phyloP scores from a whole-genome alignment of 495 filamentous ascomycete genomes.

The Xylaria venustula region DNA sequence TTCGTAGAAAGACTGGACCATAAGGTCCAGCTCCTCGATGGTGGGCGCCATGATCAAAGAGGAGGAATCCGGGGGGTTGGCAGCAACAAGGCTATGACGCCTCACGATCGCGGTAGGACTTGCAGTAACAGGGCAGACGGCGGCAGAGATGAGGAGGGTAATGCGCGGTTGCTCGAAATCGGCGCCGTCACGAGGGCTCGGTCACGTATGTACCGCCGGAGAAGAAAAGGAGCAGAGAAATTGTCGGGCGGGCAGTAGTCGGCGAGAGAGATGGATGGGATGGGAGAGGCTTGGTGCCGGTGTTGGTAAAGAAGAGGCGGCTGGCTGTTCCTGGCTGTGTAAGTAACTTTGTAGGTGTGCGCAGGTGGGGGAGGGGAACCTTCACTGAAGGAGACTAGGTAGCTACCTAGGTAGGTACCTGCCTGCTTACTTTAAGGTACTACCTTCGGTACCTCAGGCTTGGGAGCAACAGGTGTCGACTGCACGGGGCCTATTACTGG shows the following conservation, averaged over 20 bases:
- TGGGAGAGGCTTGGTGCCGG: background rate
- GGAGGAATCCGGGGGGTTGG: constrained; percentile 14
- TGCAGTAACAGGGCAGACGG: constrained; percentile 8
- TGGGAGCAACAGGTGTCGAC: too few species aligned
- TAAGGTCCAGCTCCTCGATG: constrained; percentile 91
- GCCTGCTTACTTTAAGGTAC: background rate
- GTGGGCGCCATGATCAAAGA: constrained; percentile 52
- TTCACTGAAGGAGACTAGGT: background rate
- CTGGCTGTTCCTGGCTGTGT: constrained; percentile 1
- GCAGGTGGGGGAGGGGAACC: constrained; percentile 15
- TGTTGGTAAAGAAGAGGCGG: constrained; percentile 15
- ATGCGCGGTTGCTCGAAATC: background rate
- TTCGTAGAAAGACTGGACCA: constrained; percentile 95
- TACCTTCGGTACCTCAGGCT: too few species aligned
- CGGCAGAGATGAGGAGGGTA: background rate
- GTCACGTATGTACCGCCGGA: background rate
- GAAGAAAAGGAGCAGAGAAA: constrained; percentile 3
- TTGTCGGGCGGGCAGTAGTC: constrained; percentile 2
- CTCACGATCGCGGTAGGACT: constrained; percentile 21
- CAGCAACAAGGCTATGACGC: constrained; percentile 30
- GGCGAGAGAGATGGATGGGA: background rate
- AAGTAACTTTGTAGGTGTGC: constrained; percentile 4
- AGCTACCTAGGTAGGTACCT: background rate
- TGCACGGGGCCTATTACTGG: too few species aligned
- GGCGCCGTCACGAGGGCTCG: background rate